Base-by-base conservation (phyloP, 2,329 filamentous ascomycete species). In the Elsinoe arachidis region DNA sequence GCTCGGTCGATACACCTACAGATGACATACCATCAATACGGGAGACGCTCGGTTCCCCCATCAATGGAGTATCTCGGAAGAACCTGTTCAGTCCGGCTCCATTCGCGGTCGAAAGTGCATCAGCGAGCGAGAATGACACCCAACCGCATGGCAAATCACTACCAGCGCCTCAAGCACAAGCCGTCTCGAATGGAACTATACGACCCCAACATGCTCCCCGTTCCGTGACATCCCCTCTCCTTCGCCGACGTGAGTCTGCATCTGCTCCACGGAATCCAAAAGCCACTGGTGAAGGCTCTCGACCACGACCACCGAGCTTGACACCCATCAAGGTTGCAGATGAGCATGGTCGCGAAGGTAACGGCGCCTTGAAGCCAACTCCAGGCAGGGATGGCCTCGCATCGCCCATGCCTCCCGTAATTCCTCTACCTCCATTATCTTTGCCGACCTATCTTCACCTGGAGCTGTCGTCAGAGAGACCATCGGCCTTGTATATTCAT, bases 391-490 rank as follows among this genome's bases (percentile, higher is more conserved):
- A 73, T 61, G 69, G 58, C 12, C 59, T 67, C 5, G 61, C 69
- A 6, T 76, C 74, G 1, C 74, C 74, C 5, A 76, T 80, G 67
- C 78, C 80, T 14, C 63, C 74, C 6, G 71, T 77, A 1, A 77
- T 85, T 37, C 82, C 82, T 12, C 68, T 85, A 1, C 83, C 83
- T 5, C 83, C 83, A 5, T 68, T 84, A 55, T 85, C 83, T 1
- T 74, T 86, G 55, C 80, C 82, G 1, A 84, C 82, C 0, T 85
- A 85, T 64, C 72, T 86, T n/a, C 82, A 85, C 59, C 73, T 86
- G 26, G 83, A 86, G 66, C 74, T 86, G 43, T 80, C 82, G 1
- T 81, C 82, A 2, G 76, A 78, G 34, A 73, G 78, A 12, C 83
- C 83, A 1, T 84, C 83, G 15, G 78, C 81, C 1, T 68, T 85